Base-by-base conservation (phyloP, 129 eudicot genomes). In the Ambrosia trifida region DNA sequence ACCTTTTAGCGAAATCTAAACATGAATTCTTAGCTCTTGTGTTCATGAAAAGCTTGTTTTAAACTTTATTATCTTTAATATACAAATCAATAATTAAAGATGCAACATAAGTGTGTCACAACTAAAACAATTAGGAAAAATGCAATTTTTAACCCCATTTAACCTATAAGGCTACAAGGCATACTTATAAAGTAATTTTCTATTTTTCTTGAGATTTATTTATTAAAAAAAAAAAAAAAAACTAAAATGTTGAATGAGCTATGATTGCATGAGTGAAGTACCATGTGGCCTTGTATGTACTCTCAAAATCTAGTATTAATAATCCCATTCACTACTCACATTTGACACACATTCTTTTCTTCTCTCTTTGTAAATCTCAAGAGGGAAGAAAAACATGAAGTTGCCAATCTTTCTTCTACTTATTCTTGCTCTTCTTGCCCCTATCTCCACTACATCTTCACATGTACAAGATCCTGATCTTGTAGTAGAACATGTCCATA, bases 271-370 rank as follows among this genome's bases (percentile, higher is more conserved):
- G 81, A 62, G 76, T 53, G 76, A 30, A 40, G 81, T 77, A 77
- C 68, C 81, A 78, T 78, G 82, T 78, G 82, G 19, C 67, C 64
- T 78, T 78, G 72, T 33, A 70, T 63, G 82, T 52, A 78, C 77
- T 64, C 76, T 70, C 82, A 78, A 19, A 70, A 52, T 78, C 24
- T 11, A 78, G 62, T 78, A 78, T 78, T 78, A 70, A 78, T 78
- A 78, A 31, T 63, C 82, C 65, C 82, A 70, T 51, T 64, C 77
- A 51, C 60, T 51, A 43, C 76, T 63, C 77, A 52, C 44, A 18
- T 70, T 54, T 70, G 35, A 9, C 69, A 54, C 81, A 78, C 77
- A 78, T 63, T 70, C 72, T 78, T 78, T 78, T 78, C 60, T 70
- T 77, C 24, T 51, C 65, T 47, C 19, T 70, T 58, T 60, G 18